These are phyloP conservation scores for Begonia loranthoides DNA, from an alignment of 306 rosid genomes.

Conservation along the genomic window DNA sequence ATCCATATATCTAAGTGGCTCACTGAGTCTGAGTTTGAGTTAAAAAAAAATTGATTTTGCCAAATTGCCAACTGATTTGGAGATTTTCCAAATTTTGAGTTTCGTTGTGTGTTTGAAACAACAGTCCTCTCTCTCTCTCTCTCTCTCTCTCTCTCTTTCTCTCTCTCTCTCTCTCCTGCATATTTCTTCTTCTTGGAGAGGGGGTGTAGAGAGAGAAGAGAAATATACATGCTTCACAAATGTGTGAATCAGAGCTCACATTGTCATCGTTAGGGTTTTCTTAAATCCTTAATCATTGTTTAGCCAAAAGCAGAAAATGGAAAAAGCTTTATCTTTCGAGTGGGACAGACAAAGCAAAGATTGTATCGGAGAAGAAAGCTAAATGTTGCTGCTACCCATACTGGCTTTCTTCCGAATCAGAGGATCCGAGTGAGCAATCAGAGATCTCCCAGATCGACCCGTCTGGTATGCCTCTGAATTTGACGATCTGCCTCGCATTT, in stretches of 20 bases:
- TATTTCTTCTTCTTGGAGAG: constrained; percentile 9
- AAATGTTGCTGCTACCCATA: constrained; percentile 53
- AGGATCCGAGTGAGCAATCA: constrained; percentile 44
- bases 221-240: constrained; percentile 19
- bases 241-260: constrained; percentile 68
- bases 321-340: constrained; percentile 19
- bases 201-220: constrained; percentile 60
- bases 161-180: constrained; percentile 30
- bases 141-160: constrained; percentile 12
- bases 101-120: not conserved
- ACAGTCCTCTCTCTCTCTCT: constrained; percentile 15
- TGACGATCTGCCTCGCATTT: constrained; percentile 45
- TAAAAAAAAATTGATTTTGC: no score
- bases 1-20: no score
- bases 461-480: constrained; percentile 20
- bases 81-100: no score
- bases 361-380: constrained; percentile 13
- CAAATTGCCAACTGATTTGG: no score
- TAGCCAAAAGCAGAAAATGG: constrained; percentile 10
- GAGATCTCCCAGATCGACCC: constrained; percentile 47
- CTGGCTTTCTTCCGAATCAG: constrained; percentile 20
- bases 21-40: no score
- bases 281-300: constrained; percentile 17
- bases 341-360: constrained; percentile 12
- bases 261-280: constrained; percentile 66